A percentile compares a stretch with the other conserved stretches of the same genome.
Conservation (phyloP, 805 yeast species). For the Schwanniomyces vanrijiae region DNA sequence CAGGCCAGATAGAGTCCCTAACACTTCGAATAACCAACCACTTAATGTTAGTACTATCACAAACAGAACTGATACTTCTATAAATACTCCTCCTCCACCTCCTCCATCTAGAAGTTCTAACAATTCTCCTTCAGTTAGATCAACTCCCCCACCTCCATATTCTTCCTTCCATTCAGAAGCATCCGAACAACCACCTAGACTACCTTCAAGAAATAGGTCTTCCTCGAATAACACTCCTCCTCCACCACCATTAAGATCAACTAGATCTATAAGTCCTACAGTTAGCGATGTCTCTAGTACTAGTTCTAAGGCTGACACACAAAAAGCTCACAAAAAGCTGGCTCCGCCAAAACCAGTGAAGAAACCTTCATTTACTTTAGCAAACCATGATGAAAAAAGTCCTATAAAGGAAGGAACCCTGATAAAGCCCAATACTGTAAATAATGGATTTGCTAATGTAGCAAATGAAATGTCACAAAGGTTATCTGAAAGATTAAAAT, state of each 20-base stretch:
- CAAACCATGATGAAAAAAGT: background rate
- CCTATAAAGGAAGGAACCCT: background rate
- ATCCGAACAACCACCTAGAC: background rate
- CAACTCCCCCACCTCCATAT: background rate
- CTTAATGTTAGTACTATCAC: background rate
- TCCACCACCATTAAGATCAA: conserved; percentile 1
- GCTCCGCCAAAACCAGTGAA: background rate
- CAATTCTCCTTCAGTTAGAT: background rate
- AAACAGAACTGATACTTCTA: background rate
- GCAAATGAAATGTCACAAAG: background rate
- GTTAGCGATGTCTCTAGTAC: background rate
- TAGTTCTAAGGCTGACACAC: background rate
- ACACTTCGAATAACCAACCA: background rate
- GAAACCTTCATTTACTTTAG: background rate
- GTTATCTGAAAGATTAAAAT: background rate
- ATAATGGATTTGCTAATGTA: background rate
- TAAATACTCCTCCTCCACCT: conserved; percentile 2
- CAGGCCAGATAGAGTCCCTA: background rate
- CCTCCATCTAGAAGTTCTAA: conserved; percentile 10
- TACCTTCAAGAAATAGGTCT: background rate
- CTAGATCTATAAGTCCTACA: background rate
- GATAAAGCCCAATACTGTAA: background rate
- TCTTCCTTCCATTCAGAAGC: background rate
- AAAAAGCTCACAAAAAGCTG: background rate
- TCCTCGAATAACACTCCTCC: conserved; percentile 5